phyloP scores from a whole-genome alignment of 108 stramenopile species.

The Cyclotella choctawhatcheeana region DNA sequence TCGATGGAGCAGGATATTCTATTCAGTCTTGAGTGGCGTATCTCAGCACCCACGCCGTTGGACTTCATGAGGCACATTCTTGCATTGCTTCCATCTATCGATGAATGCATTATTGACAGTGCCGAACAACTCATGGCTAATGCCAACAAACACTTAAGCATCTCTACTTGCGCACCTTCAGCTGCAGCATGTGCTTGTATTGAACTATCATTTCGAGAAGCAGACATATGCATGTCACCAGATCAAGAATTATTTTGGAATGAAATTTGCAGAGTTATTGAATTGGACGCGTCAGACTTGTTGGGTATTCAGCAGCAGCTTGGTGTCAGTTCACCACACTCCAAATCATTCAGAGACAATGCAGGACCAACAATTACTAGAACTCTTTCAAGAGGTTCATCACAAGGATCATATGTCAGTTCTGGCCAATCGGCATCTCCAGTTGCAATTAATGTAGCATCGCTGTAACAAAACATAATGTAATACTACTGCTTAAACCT shows the following conservation, averaged over 20 bases:
- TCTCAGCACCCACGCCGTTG: conserved; percentile 44
- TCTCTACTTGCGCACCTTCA: conserved; percentile 13
- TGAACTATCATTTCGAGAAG: conserved; percentile 11
- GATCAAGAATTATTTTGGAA: conserved; percentile 8
- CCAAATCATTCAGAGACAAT: background rate
- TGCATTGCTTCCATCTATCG: conserved; percentile 25
- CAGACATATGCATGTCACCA: background rate
- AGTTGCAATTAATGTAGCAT: too few species aligned
- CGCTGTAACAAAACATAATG: too few species aligned
- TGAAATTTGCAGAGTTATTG: conserved; percentile 9
- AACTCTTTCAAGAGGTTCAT: background rate
- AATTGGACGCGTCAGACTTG: conserved; percentile 18
- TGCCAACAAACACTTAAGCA: conserved; percentile 13
- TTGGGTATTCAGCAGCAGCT: conserved; percentile 7
- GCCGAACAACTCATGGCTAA: conserved; percentile 21
- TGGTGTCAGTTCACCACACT: background rate
- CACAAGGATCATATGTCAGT: too few species aligned
- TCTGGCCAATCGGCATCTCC: too few species aligned
- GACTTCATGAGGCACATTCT: conserved; percentile 45
- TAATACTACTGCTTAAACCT: too few species aligned
- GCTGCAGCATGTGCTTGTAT: conserved; percentile 19
- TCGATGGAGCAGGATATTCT: conserved; percentile 52
- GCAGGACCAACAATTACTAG: too few species aligned
- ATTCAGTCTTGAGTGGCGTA: conserved; percentile 42
- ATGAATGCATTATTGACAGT: background rate